These are phyloP conservation scores for Coemansia sp. DNA, from an alignment of 192 early-diverging fungal genomes.

Conservation along the genomic window DNA sequence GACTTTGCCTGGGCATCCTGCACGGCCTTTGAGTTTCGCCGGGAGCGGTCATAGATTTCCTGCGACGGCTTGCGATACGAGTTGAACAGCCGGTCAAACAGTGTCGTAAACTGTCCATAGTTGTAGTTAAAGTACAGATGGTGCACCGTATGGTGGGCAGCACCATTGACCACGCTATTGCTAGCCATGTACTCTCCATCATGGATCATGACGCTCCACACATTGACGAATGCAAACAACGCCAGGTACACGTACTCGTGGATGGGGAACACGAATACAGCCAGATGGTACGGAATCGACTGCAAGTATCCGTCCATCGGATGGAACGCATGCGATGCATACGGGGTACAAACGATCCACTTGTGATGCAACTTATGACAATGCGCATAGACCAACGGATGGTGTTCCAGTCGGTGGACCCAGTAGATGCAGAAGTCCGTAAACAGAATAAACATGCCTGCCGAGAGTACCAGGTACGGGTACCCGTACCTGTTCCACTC, in stretches of 20 bases:
- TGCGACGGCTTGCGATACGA: conserved; percentile 68
- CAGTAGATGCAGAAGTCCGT: conserved; percentile 97
- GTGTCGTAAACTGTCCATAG: conserved; percentile 96
- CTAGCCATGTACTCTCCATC: conserved; percentile 82
- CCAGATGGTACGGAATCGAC: conserved; percentile 93
- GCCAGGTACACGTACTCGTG: conserved; percentile 86
- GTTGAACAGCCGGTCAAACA: conserved; percentile 82
- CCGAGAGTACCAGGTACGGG: conserved; percentile 67
- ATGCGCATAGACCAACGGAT: conserved; percentile 84
- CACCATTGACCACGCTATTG: conserved; percentile 74
- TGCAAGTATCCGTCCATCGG: conserved; percentile 93
- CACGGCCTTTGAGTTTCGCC: conserved; percentile 62
- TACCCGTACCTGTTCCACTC: conserved; percentile 69
- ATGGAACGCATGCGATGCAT: conserved; percentile 94
- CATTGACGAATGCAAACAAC: conserved; percentile 84
- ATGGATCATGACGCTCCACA: conserved; percentile 98
- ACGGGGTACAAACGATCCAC: conserved; percentile 94
- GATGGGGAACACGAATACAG: conserved; percentile 89
- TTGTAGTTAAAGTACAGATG: conserved; percentile 99
- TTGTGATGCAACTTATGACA: conserved; percentile 89
- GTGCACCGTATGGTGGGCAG: conserved; percentile 97
- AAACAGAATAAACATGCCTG: conserved; percentile 80
- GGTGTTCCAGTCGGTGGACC: conserved; percentile 92
- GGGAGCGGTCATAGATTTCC: conserved; percentile 63
- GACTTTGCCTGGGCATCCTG: conserved; percentile 65